Evolutionary conservation across 805 yeast species (phyloP).

Genomic region (Jamesozyma gamospora): DNA sequence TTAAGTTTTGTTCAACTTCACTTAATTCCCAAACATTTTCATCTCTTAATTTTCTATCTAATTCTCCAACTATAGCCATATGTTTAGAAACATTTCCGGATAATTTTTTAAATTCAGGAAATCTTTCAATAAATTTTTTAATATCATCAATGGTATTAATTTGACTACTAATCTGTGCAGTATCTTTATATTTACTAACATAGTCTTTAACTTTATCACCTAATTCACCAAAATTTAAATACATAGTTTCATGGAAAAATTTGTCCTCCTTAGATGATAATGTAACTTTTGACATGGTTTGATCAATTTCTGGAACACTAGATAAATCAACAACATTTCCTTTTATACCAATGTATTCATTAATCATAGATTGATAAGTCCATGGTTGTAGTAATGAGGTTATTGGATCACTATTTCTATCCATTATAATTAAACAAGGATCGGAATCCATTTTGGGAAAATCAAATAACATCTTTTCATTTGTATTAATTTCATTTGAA

Average conservation of each 20-base stretch:
- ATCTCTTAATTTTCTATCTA: constrained; percentile 60
- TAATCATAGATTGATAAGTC: constrained; percentile 98
- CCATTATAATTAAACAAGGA: constrained; percentile 66
- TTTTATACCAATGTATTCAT: constrained; percentile 74
- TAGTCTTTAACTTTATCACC: constrained; percentile 80
- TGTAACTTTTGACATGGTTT: constrained; percentile 55
- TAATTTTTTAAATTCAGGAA: constrained; percentile 85
- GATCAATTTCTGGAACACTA: constrained; percentile 41
- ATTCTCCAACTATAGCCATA: constrained; percentile 79
- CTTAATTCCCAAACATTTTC: constrained; percentile 72
- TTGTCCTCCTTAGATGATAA: constrained; percentile 60
- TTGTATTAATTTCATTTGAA: constrained; percentile 44
- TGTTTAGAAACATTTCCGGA: constrained; percentile 87
- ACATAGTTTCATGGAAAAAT: constrained; percentile 75
- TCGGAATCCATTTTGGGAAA: constrained; percentile 53
- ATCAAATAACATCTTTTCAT: constrained; percentile 55
- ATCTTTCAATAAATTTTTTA: constrained; percentile 82
- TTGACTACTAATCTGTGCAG: constrained; percentile 60
- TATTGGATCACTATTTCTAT: constrained; percentile 81
- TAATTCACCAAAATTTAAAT: constrained; percentile 85
- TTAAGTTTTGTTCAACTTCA: constrained; percentile 80
- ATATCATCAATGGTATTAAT: constrained; percentile 78
- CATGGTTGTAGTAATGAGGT: constrained; percentile 91
- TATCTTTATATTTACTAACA: constrained; percentile 70
- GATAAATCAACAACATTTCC: constrained; percentile 72